A percentile compares a stretch with the other conserved stretches of the same genome.
These are phyloP conservation scores for Phyllosticta ampelicida DNA, from an alignment of 2,329 filamentous ascomycete species.

Conservation along the genomic window DNA sequence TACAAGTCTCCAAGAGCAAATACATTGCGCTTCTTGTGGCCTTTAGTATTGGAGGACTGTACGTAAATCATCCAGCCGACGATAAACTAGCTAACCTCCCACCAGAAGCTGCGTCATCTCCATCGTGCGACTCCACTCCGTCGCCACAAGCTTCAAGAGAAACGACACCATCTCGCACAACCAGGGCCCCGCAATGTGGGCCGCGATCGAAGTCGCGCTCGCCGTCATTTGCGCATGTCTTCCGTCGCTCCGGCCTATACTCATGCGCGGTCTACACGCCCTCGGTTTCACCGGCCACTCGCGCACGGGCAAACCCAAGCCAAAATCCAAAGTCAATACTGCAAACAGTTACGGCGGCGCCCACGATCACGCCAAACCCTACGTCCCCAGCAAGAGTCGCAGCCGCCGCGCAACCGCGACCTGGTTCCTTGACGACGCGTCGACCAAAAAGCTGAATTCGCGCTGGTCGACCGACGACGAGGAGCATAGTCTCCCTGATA, in stretches of 20 bases:
- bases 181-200: conserved; percentile 14
- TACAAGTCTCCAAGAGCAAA: neutral
- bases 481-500: neutral
- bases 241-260: conserved; percentile 24
- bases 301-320: neutral
- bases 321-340: neutral
- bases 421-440: neutral
- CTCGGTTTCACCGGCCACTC: conserved; percentile 23
- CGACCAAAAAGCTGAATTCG: neutral
- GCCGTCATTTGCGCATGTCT: conserved; percentile 25
- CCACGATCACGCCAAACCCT: neutral
- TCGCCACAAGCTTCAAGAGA: conserved; percentile 21
- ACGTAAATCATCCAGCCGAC: conserved; percentile 11
- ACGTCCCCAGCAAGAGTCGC: neutral
- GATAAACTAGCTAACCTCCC: neutral
- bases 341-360: neutral
- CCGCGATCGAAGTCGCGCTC: conserved; percentile 22
- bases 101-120: conserved; percentile 19
- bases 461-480: neutral
- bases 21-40: conserved; percentile 12
- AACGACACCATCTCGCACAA: neutral
- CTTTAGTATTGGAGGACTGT: conserved; percentile 27
- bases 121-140: conserved; percentile 17
- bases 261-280: conserved; percentile 21
- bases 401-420: neutral